Base-by-base conservation (phyloP, 441 rosid species). In the Capsella rubella region DNA sequence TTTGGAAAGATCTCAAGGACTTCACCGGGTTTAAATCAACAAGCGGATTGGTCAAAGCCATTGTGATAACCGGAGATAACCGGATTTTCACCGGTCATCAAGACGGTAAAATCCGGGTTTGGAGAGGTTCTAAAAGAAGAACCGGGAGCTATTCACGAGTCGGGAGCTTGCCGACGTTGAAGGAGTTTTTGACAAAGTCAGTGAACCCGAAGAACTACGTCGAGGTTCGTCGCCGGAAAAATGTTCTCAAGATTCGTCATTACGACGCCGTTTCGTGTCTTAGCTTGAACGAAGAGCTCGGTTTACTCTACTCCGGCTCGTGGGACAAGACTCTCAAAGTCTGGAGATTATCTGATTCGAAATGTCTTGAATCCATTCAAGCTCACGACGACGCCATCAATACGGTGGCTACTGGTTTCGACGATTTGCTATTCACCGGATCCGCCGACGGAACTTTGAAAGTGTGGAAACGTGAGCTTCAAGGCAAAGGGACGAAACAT, bases 241-340 rank as follows among this genome's bases (percentile, higher is more conserved):
- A 66, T 28, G 89, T 77, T n/a, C 63, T 84, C 5, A 67, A 79
- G 46, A 86, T 88, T 63, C 75, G 71, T 28, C 92, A 88, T 60
- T 86, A 72, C 67, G 92, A 88, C 52, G 90, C 90, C 1, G 85
- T 88, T 55, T 88, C 90, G 12, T 86, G 89, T 71, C 71, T 88
- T 53, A 82, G 84, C 62, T 49, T 84, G 56, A 69, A 82, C 70
- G 81, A 82, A 67, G 87, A 88, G 70, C 73, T 69, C 1, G 90
- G 90, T 31, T 45, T 88, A 71, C 73, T 88, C 35, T 88, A 88
- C 34, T 88, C 90, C 29, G 89, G 89, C 14, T 88, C 92, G 3
- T 88, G 92, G 92, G 92, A 88, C 54, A 84, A 81, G 66, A 88
- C 89, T 10, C 51, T 88, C 52, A 86, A 88, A 71, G 83, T 88